Percentiles rank a stretch among this genome's conserved stretches.
Evolutionary conservation across 805 yeast species (phyloP).

Genomic region (Yamadazyma nakazawae): DNA sequence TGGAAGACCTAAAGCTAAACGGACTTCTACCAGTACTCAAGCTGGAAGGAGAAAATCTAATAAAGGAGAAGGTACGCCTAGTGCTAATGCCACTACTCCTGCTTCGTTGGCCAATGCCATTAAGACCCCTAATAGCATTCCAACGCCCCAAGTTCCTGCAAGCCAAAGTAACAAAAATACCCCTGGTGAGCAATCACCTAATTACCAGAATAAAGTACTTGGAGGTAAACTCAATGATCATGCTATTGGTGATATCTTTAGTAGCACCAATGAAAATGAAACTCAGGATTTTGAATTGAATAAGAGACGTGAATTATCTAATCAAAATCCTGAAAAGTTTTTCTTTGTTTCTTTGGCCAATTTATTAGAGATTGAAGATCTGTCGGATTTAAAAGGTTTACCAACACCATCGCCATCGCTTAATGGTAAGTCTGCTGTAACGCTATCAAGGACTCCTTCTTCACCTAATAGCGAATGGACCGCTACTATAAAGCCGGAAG

Average conservation of each 20-base stretch:
- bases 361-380: conserved; percentile 43
- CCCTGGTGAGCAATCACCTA: conserved; percentile 38
- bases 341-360: conserved; percentile 52
- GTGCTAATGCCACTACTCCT: conserved; percentile 31
- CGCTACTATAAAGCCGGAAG: conserved; percentile 44
- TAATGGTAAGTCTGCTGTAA: conserved; percentile 8
- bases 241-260: conserved; percentile 24
- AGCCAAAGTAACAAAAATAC: conserved; percentile 40
- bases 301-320: conserved; percentile 45
- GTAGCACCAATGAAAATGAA: conserved; percentile 13
- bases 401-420: conserved; percentile 16
- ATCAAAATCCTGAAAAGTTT: conserved; percentile 45
- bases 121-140: conserved; percentile 43
- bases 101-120: conserved; percentile 36
- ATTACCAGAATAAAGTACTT: conserved; percentile 14
- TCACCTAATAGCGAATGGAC: conserved; percentile 40
- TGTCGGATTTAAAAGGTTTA: conserved; percentile 14
- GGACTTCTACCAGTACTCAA: conserved; percentile 16
- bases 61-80: conserved; percentile 29
- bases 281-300: conserved; percentile 39
- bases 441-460: conserved; percentile 30
- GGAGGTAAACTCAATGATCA: conserved; percentile 15
- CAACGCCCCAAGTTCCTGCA: conserved; percentile 39
- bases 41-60: conserved; percentile 21
- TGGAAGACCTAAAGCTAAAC: conserved; percentile 10